These are phyloP conservation scores for Cyberlindnera americana DNA, from an alignment of 805 yeast genomes.

Conservation along the genomic window DNA sequence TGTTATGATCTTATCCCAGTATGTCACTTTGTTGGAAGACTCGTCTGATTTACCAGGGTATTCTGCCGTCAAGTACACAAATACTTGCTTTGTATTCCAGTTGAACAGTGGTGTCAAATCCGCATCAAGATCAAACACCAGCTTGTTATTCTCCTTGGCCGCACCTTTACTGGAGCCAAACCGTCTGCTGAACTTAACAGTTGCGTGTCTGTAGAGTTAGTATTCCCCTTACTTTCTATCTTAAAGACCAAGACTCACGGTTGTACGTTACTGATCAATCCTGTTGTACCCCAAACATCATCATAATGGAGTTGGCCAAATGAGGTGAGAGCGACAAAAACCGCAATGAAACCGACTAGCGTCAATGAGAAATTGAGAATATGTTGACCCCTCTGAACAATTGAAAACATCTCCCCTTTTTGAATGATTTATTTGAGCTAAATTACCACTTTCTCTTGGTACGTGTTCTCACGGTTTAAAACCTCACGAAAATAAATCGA, in stretches of 20 bases:
- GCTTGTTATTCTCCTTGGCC: slow-evolving; percentile 72
- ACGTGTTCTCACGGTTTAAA: too few relatives aligned
- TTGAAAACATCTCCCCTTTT: slow-evolving; percentile 35
- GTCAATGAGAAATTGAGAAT: slow-evolving; percentile 53
- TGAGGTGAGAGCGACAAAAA: slow-evolving; percentile 45
- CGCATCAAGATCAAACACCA: slow-evolving; percentile 67
- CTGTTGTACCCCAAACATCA: slow-evolving; percentile 42
- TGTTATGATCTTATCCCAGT: slow-evolving; percentile 86
- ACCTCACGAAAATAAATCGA: too few relatives aligned
- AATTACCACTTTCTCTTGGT: too few relatives aligned
- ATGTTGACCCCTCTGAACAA: slow-evolving; percentile 44
- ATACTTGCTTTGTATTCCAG: slow-evolving; percentile 98
- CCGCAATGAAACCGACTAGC: slow-evolving; percentile 44
- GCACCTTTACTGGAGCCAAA: slow-evolving; percentile 65
- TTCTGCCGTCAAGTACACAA: slow-evolving; percentile 85
- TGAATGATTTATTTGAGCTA: too few relatives aligned
- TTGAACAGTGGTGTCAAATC: slow-evolving; percentile 81
- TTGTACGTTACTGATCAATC: slow-evolving; percentile 35
- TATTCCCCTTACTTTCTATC: too few relatives aligned
- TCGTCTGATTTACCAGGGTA: slow-evolving; percentile 43
- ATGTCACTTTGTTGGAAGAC: slow-evolving; percentile 64
- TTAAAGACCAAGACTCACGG: slow-evolving; percentile 33
- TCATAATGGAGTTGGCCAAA: slow-evolving; percentile 43
- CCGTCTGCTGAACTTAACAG: slow-evolving; percentile 50
- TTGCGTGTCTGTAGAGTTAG: slow-evolving; percentile 32